phyloP scores from a whole-genome alignment of 2,329 filamentous ascomycete species.

The Fonsecaea monophora region DNA sequence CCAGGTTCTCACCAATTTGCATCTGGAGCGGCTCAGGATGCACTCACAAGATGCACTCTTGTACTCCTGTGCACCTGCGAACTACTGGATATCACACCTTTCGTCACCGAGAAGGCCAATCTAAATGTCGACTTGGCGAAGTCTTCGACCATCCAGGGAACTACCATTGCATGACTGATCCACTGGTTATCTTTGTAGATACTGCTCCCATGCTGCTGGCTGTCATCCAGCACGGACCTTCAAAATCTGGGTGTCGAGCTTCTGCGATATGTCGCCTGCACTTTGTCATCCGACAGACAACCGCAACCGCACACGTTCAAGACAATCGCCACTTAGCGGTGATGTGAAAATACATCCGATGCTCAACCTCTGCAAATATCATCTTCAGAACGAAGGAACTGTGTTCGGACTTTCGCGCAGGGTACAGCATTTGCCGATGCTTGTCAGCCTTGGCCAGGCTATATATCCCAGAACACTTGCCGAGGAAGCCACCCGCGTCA shows the following conservation, averaged over 20 bases:
- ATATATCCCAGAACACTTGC: not conserved
- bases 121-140: not conserved
- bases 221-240: not conserved
- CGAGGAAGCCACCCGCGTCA: not conserved
- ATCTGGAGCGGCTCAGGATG: not conserved
- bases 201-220: not conserved
- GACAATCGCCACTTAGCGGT: not conserved
- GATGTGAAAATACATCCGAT: not conserved
- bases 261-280: not conserved
- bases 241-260: not conserved
- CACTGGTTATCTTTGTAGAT: not conserved
- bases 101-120: not conserved
- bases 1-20: not conserved
- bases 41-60: no score
- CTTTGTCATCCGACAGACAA: not conserved
- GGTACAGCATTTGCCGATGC: not conserved
- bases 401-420: not conserved
- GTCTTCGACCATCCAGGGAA: not conserved
- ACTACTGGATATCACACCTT: not conserved
- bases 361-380: not conserved
- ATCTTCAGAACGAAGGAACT: not conserved
- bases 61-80: no score
- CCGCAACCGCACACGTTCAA: not conserved
- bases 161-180: not conserved
- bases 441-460: not conserved